Percentiles rank a stretch among this genome's conserved stretches.
phyloP scores from a whole-genome alignment of 306 rosid species.

The Lotus japonicus region DNA sequence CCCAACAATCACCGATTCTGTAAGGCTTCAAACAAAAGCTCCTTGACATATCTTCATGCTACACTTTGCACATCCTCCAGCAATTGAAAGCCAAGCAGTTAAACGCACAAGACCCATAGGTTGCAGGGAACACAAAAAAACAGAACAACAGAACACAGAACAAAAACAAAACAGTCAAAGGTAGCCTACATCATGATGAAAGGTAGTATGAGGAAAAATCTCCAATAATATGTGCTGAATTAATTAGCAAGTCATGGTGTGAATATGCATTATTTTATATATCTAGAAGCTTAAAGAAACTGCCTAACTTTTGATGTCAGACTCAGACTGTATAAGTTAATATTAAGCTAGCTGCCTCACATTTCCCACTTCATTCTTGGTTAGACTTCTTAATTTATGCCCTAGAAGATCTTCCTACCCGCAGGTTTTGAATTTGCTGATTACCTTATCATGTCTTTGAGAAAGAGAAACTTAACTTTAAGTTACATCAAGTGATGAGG shows the following conservation, averaged over 20 bases:
- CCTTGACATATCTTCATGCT: too few species aligned
- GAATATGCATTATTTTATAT: not conserved
- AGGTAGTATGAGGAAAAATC: not conserved
- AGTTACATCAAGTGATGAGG: not conserved
- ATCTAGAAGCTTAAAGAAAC: constrained; percentile 18
- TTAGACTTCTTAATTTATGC: constrained; percentile 18
- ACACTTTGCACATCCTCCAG: too few species aligned
- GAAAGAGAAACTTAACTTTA: constrained; percentile 19
- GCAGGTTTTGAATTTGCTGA: constrained; percentile 7
- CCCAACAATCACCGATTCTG: too few species aligned
- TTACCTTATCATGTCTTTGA: constrained; percentile 18
- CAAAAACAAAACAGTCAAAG: too few species aligned
- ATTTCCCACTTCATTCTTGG: constrained; percentile 9
- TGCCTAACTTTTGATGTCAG: constrained; percentile 27
- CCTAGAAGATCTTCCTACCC: constrained; percentile 16
- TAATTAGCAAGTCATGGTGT: constrained; percentile 8
- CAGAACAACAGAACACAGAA: too few species aligned
- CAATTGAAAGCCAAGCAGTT: too few species aligned
- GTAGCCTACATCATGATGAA: too few species aligned
- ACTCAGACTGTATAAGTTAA: not conserved
- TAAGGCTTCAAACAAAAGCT: too few species aligned
- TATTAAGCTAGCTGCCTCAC: constrained; percentile 20
- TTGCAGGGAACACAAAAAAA: too few species aligned
- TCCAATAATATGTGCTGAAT: not conserved
- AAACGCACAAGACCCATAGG: too few species aligned